Evolutionary conservation across 345 rosid species (phyloP).

Genomic region (Fremontodendron californicum): DNA sequence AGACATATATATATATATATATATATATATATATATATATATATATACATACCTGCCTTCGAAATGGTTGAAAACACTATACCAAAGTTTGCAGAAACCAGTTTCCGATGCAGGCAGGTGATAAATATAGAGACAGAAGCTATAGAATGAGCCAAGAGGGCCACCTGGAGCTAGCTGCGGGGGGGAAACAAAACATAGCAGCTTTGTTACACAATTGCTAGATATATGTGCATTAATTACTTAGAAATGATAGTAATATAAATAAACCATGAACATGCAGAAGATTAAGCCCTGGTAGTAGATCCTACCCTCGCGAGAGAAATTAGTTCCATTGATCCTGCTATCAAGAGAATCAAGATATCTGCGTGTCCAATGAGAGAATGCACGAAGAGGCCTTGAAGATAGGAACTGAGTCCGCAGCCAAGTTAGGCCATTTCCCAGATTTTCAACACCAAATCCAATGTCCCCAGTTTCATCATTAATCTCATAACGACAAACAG

Average conservation of each 20-base stretch:
- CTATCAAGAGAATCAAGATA: conserved; percentile 16
- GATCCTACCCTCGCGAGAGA: conserved; percentile 26
- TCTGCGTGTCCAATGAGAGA: conserved; percentile 33
- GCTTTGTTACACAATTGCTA: background rate
- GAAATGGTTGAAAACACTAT: background rate
- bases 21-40: background rate
- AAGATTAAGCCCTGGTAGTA: background rate
- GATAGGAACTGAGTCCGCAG: conserved; percentile 27
- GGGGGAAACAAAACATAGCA: background rate
- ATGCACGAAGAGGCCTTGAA: conserved; percentile 31
- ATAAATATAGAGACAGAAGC: background rate
- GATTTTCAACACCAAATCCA: conserved; percentile 21
- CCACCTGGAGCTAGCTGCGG: conserved; percentile 43
- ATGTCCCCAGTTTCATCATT: background rate
- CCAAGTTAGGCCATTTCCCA: conserved; percentile 22
- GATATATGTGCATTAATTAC: too few relatives aligned
- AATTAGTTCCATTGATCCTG: conserved; percentile 13
- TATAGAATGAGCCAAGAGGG: conserved; percentile 31
- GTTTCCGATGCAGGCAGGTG: background rate
- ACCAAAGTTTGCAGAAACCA: background rate
- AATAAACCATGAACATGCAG: too few relatives aligned
- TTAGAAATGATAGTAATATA: too few relatives aligned
- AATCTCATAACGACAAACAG: conserved; percentile 56
- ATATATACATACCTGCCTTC: background rate
- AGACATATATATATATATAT: background rate